These are phyloP conservation scores for Eimeria tenella DNA, from an alignment of 169 alveolate genomes.

Conservation along the genomic window DNA sequence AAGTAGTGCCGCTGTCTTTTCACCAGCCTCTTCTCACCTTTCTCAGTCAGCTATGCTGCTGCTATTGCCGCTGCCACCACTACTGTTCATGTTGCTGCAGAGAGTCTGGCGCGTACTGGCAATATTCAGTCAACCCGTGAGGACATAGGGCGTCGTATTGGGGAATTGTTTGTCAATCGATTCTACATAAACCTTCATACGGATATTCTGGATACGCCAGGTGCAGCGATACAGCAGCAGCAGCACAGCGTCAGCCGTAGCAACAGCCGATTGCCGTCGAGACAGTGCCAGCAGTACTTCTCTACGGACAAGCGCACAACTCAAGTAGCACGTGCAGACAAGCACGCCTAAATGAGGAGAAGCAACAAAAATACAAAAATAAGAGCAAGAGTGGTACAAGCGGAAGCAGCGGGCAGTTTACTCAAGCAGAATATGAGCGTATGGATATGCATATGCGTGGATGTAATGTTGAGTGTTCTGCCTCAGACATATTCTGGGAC, in stretches of 20 bases:
- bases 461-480: background rate
- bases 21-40: too few relatives aligned
- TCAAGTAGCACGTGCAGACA: background rate
- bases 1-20: background rate
- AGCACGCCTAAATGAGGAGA: background rate
- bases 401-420: background rate
- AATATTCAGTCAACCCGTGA: constrained; percentile 87
- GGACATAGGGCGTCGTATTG: constrained; percentile 89
- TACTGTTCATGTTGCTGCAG: constrained; percentile 72
- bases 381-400: background rate
- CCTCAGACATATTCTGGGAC: constrained; percentile 90
- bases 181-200: constrained; percentile 90
- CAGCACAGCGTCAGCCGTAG: too few relatives aligned
- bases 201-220: constrained; percentile 91
- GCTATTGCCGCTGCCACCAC: constrained; percentile 1
- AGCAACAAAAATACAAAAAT: background rate
- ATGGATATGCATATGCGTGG: background rate
- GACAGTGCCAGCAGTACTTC: too few relatives aligned
- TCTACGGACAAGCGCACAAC: too few relatives aligned
- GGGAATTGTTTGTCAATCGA: constrained; percentile 89
- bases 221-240: constrained; percentile 24
- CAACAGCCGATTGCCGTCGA: too few relatives aligned
- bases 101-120: constrained; percentile 89
- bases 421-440: background rate
- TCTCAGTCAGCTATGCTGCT: background rate